A percentile compares a stretch with the other conserved stretches of the same genome.
These are phyloP conservation scores for Aureobasidium subglaciale DNA, from an alignment of 2,329 filamentous ascomycete genomes.

Conservation along the genomic window DNA sequence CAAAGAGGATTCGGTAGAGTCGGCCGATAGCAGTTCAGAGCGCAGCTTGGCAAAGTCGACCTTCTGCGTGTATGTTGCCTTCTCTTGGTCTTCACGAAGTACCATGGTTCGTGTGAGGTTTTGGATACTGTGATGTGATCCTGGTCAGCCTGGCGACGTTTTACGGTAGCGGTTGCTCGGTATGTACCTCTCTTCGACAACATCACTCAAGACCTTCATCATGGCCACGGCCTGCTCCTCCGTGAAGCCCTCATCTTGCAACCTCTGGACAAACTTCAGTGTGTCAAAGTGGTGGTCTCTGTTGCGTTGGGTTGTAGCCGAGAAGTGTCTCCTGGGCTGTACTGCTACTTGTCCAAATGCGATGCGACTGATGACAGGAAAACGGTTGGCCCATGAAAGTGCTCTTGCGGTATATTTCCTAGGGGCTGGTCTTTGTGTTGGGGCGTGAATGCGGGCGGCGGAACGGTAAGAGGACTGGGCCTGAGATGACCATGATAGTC, in stretches of 20 bases:
- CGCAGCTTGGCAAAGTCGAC: constrained; percentile 97
- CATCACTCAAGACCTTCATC: constrained; percentile 95
- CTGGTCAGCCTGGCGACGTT: constrained; percentile 32
- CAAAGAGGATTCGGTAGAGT: constrained; percentile 82
- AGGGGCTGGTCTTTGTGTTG: constrained; percentile 14
- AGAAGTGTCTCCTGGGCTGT: constrained; percentile 45
- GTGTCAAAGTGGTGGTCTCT: constrained; percentile 97
- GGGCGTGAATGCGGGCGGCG: neutral
- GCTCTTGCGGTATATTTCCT: constrained; percentile 10
- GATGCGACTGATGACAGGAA: neutral
- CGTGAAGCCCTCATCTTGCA: constrained; percentile 87
- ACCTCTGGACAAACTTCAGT: constrained; percentile 86
- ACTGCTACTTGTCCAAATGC: neutral
- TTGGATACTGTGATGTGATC: constrained; percentile 60
- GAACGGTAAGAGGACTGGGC: neutral
- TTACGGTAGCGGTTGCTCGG: neutral
- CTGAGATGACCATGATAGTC: constrained; percentile 27
- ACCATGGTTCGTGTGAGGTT: constrained; percentile 98
- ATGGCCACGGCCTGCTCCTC: constrained; percentile 94
- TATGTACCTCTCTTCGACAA: constrained; percentile 74
- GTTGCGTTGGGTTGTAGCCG: constrained; percentile 53
- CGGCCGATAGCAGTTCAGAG: constrained; percentile 84
- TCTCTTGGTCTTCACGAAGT: constrained; percentile 82
- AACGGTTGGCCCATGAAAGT: constrained; percentile 5
- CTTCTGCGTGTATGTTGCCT: constrained; percentile 73